Percentiles rank a stretch among this genome's conserved stretches.
Evolutionary conservation across 495 filamentous ascomycete genomes (phyloP).

Genomic region (Neurospora africana): DNA sequence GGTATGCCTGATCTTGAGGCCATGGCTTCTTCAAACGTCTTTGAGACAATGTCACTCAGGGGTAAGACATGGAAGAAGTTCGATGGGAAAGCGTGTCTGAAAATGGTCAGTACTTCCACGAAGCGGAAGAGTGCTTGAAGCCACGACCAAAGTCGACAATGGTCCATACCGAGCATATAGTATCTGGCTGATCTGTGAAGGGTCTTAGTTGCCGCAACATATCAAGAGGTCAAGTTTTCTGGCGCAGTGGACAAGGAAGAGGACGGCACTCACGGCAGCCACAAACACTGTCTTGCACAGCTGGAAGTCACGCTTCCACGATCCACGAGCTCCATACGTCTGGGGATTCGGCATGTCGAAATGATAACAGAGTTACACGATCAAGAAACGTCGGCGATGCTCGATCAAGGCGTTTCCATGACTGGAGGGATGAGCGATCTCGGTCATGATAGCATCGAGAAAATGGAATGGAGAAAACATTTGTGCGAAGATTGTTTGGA

Average conservation of each 20-base stretch:
- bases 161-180: conserved; percentile 13
- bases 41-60: neutral
- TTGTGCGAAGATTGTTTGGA: neutral
- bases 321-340: neutral
- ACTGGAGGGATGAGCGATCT: neutral
- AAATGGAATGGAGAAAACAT: neutral
- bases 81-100: conserved; percentile 12
- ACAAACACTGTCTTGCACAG: conserved; percentile 14
- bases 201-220: neutral
- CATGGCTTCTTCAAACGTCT: conserved; percentile 12
- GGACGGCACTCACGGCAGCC: conserved; percentile 8
- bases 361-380: neutral
- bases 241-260: neutral
- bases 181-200: conserved; percentile 15
- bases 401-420: neutral
- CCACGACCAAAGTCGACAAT: neutral
- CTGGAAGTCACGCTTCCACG: conserved; percentile 8
- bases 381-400: neutral
- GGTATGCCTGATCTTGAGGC: conserved; percentile 1
- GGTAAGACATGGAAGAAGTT: conserved; percentile 13
- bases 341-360: neutral
- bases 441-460: neutral
- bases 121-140: neutral
- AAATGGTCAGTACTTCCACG: neutral
- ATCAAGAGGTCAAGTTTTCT: neutral